Evolutionary conservation across 257 asterid genomes (phyloP), one percentile per base, ranked within the genome.

Genomic region (Thymus quinquecostatus): DNA sequence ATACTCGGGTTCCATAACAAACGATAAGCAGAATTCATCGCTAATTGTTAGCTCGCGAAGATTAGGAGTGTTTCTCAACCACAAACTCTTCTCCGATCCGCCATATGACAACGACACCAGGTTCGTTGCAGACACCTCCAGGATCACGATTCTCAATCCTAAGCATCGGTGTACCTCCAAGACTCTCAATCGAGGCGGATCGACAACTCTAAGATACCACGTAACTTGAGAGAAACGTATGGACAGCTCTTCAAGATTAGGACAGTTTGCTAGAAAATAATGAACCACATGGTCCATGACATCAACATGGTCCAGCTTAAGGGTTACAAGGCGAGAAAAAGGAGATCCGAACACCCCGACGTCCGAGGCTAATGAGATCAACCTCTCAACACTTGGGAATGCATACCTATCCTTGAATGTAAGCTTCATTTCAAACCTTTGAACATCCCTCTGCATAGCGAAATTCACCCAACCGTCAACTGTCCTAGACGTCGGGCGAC

Each of bases 151-250:
- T 6, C 2, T 7, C 8, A 21, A 21, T 21, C 21, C 21, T 21
- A 3, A 0, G 63, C 63, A 57, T 57, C 40, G 3, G n/a, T 7
- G 29, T 30, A 57, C 30, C 40, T 57, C 41, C 63, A 57, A 57
- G 10, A 57, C 63, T 57, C 40, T 57, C 41, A 61, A 36, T 0
- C 29, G 38, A 1, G 67, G 67, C 9, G 67, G 67, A 61, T 61
- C 67, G 6, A 14, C 49, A 61, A 61, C 47, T 61, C 11, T 8
- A n/a, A 61, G 67, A 36, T 61, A 7, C 34, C 0, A 14, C 30
- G 67, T 40, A 1, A 38, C 11, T 1, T 3, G 1, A 40, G 67
- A 40, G 6, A 0, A 2, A 0, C 3, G 4, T 61, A 61, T 61
- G 36, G 2, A 61, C 49, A 45, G 10, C 50, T 45, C 50, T 45